These are phyloP conservation scores for Pyrenophora teres DNA, from an alignment of 2,329 filamentous ascomycete genomes.

Conservation along the genomic window DNA sequence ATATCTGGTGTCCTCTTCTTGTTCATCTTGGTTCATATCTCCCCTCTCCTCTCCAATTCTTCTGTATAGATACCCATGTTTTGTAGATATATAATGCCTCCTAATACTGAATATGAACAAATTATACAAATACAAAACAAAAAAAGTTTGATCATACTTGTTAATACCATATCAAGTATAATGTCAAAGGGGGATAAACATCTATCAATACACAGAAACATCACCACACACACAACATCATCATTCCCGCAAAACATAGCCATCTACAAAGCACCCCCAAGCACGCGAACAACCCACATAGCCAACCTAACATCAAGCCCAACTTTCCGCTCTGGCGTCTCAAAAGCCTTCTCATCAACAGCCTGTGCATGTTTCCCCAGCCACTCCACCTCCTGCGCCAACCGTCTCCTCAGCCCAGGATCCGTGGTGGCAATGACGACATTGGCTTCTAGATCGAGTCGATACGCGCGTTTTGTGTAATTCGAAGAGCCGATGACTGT, in stretches of 20 bases:
- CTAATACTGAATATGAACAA: not conserved
- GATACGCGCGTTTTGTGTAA: constrained; percentile 93
- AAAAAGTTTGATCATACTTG: too few species aligned
- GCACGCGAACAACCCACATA: constrained; percentile 89
- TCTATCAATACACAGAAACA: too few species aligned
- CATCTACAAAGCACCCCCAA: constrained; percentile 81
- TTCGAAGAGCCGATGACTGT: constrained; percentile 91
- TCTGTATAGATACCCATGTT: constrained; percentile 9
- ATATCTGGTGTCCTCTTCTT: not conserved
- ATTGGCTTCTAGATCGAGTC: constrained; percentile 87
- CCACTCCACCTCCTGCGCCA: constrained; percentile 82
- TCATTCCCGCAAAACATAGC: too few species aligned
- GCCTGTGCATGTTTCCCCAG: constrained; percentile 73
- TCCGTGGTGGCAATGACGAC: constrained; percentile 83
- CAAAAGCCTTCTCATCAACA: constrained; percentile 78
- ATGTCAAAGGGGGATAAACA: too few species aligned
- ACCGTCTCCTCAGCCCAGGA: constrained; percentile 67
- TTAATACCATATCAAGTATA: too few species aligned
- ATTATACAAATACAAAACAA: not conserved
- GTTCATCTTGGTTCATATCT: not conserved
- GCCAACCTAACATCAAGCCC: constrained; percentile 82
- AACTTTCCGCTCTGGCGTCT: constrained; percentile 79
- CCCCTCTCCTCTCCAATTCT: not conserved
- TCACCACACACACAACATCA: not conserved
- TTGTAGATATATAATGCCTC: not conserved